Conservation (phyloP, 2,329 filamentous ascomycete genomes). For the Ophiostoma angusticollis region DNA sequence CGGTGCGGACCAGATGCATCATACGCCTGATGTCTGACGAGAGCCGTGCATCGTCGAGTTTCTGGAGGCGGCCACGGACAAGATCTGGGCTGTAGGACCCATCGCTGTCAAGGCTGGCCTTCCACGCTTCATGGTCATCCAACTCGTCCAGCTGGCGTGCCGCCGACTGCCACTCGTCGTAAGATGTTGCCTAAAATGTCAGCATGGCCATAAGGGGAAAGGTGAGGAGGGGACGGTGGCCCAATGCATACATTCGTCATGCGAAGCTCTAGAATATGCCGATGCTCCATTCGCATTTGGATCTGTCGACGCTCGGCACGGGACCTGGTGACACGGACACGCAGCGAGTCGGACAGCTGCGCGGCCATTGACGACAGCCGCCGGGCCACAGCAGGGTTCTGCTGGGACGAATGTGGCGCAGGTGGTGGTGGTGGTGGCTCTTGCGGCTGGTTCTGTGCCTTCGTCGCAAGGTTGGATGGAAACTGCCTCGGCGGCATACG, state of each 20-base stretch:
- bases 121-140: slow-evolving; percentile 75
- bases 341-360: slow-evolving; percentile 1
- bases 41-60: slow-evolving; percentile 61
- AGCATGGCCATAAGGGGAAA: slow-evolving; percentile 11
- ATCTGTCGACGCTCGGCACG: slow-evolving; percentile 3
- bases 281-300: slow-evolving; percentile 7
- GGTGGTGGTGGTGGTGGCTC: too few relatives aligned
- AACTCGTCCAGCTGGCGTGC: slow-evolving; percentile 66
- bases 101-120: slow-evolving; percentile 45
- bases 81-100: slow-evolving; percentile 51
- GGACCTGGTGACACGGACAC: neutral
- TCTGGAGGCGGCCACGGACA: slow-evolving; percentile 54
- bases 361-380: slow-evolving; percentile 7
- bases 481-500: too few relatives aligned
- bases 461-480: neutral
- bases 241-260: slow-evolving; percentile 12
- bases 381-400: neutral
- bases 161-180: slow-evolving; percentile 60
- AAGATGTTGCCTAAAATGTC: slow-evolving; percentile 47
- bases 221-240: slow-evolving; percentile 9
- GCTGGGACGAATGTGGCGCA: neutral
- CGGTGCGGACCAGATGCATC: slow-evolving; percentile 68
- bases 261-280: slow-evolving; percentile 8
- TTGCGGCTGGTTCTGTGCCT: neutral
- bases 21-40: slow-evolving; percentile 62